These are phyloP conservation scores for Sordariomycetes sp. DNA, from an alignment of 2,329 filamentous ascomycete species.

Conservation along the genomic window DNA sequence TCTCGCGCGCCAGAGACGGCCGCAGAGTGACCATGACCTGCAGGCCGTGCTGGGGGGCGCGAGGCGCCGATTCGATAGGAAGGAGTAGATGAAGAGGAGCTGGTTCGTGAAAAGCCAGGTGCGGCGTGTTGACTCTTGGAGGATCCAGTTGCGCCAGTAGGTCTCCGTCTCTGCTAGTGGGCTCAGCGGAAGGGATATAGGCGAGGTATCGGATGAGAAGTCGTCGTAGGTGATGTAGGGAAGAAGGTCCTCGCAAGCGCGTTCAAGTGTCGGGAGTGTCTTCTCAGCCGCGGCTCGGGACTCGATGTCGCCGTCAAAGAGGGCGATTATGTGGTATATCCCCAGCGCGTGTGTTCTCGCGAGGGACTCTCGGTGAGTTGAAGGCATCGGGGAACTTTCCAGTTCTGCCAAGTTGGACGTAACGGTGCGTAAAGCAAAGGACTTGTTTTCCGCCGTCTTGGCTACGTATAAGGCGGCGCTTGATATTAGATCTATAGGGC, in stretches of 20 bases:
- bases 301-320: slow-evolving; percentile 27
- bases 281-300: slow-evolving; percentile 16
- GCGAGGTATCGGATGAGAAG: background rate
- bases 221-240: background rate
- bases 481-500: slow-evolving; percentile 33
- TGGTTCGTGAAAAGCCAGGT: slow-evolving; percentile 27
- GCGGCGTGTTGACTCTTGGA: slow-evolving; percentile 40
- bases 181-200: slow-evolving; percentile 8
- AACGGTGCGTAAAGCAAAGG: slow-evolving; percentile 32
- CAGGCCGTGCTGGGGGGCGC: slow-evolving; percentile 15
- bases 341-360: slow-evolving; percentile 27
- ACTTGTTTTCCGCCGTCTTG: slow-evolving; percentile 32
- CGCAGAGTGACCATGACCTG: slow-evolving; percentile 24
- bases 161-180: slow-evolving; percentile 24
- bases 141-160: slow-evolving; percentile 37
- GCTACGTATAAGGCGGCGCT: slow-evolving; percentile 37
- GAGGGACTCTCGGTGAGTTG: slow-evolving; percentile 15
- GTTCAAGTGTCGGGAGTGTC: slow-evolving; percentile 9
- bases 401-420: slow-evolving; percentile 28
- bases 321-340: slow-evolving; percentile 29
- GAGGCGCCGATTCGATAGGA: slow-evolving; percentile 15
- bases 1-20: slow-evolving; percentile 22
- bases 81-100: slow-evolving; percentile 29
- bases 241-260: background rate
- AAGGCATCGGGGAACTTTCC: slow-evolving; percentile 17